phyloP scores from a whole-genome alignment of 441 rosid species.

The Syzygium malaccense region DNA sequence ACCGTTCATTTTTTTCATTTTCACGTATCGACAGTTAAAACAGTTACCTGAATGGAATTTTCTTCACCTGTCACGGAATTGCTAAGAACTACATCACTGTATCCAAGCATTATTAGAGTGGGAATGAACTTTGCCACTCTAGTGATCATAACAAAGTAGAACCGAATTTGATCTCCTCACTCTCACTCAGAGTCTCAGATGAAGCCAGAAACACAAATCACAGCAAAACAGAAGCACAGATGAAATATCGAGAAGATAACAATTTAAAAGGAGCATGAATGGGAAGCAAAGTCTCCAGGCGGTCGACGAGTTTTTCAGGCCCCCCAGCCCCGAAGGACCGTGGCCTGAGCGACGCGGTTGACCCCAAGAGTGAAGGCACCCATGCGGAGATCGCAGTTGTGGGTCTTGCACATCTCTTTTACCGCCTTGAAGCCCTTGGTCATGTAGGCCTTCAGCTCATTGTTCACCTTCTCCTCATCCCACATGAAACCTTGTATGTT shows the following conservation, averaged over 20 bases:
- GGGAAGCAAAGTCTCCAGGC: neutral
- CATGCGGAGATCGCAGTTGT: slow-evolving; percentile 63
- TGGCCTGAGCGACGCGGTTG: slow-evolving; percentile 71
- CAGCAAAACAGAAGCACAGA: neutral
- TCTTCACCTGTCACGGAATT: neutral
- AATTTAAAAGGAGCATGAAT: neutral
- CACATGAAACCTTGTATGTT: slow-evolving; percentile 74
- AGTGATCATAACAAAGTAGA: neutral
- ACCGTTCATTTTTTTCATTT: no score
- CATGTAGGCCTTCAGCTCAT: slow-evolving; percentile 47
- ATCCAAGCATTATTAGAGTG: neutral
- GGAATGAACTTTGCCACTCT: neutral
- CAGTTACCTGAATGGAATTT: neutral
- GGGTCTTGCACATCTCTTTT: slow-evolving; percentile 56
- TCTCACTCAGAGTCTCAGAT: neutral
- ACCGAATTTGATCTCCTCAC: neutral
- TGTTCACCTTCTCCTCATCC: slow-evolving; percentile 59
- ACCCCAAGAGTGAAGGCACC: slow-evolving; percentile 72
- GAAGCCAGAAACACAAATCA: neutral
- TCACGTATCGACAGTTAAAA: neutral
- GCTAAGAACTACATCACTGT: neutral
- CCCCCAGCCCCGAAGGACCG: slow-evolving; percentile 86
- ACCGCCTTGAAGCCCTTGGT: slow-evolving; percentile 41
- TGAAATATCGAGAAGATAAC: neutral
- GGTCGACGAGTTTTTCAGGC: slow-evolving; percentile 27